Percentiles rank a stretch among this genome's conserved stretches.
These are phyloP conservation scores for Pseudonectria foliicola DNA, from an alignment of 2,329 filamentous ascomycete species.

Conservation along the genomic window DNA sequence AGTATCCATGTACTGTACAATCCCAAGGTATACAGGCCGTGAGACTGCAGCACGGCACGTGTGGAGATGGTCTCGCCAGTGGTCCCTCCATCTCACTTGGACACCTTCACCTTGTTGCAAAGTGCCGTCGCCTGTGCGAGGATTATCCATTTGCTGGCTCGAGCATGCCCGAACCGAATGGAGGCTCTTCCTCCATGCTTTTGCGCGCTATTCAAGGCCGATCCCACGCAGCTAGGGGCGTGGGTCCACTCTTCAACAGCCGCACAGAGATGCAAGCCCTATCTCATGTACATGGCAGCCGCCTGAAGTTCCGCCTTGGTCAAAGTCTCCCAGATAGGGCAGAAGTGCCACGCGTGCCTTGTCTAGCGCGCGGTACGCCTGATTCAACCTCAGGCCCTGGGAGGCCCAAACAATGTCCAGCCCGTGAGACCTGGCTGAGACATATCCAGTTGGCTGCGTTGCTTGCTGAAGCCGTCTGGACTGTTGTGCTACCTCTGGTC, in stretches of 20 bases:
- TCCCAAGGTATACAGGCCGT: too few relatives aligned
- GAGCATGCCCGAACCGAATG: too few relatives aligned
- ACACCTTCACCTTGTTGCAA: too few relatives aligned
- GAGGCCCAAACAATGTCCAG: too few relatives aligned
- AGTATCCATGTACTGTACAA: too few relatives aligned
- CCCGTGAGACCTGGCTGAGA: too few relatives aligned
- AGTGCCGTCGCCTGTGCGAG: too few relatives aligned
- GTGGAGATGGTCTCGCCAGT: too few relatives aligned
- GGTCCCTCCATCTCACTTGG: too few relatives aligned
- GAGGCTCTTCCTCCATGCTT: too few relatives aligned
- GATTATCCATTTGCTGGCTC: too few relatives aligned
- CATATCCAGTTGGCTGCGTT: conserved; percentile 5
- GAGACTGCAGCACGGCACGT: too few relatives aligned
- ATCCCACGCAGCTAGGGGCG: conserved; percentile 8
- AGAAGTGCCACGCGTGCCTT: conserved; percentile 2
- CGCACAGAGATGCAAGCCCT: conserved; percentile 12
- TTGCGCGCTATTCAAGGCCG: conserved; percentile 5
- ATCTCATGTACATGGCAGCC: conserved; percentile 11
- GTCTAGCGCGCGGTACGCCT: conserved; percentile 18
- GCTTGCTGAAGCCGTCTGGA: neutral
- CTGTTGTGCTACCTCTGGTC: conserved; percentile 2
- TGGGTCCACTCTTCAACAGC: conserved; percentile 16
- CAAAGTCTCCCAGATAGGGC: conserved; percentile 14
- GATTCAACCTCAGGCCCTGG: conserved; percentile 18
- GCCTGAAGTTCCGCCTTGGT: conserved; percentile 3